Conservation (phyloP, 768 basidiomycete genomes). For the Rhizopogon sp. region DNA sequence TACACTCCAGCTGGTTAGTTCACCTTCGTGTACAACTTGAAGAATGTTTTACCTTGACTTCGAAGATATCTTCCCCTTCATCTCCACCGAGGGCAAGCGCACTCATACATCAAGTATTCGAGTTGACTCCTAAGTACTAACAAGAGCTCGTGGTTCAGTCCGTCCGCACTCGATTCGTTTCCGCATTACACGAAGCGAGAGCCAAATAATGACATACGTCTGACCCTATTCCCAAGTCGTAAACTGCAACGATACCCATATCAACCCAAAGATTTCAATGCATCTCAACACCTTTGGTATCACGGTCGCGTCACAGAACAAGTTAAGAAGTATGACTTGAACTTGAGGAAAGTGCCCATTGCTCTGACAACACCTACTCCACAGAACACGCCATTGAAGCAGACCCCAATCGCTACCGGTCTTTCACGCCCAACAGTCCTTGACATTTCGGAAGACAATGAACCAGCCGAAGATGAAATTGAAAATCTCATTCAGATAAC, state of each 20-base stretch:
- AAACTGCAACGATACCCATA: constrained; percentile 82
- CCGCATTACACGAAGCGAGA: no score
- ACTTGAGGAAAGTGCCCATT: constrained; percentile 57
- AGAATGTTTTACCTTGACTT: constrained; percentile 75
- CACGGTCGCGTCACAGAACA: constrained; percentile 71
- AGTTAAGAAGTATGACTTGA: constrained; percentile 98
- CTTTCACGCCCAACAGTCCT: constrained; percentile 87
- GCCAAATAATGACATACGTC: background rate
- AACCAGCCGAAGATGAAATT: constrained; percentile 58
- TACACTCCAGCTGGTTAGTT: constrained; percentile 75
- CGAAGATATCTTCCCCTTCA: constrained; percentile 70
- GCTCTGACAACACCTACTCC: constrained; percentile 81
- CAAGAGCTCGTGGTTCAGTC: constrained; percentile 81
- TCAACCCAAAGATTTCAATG: constrained; percentile 65
- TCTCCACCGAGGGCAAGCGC: constrained; percentile 61
- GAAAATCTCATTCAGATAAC: constrained; percentile 29
- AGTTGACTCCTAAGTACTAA: constrained; percentile 61
- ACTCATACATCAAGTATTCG: constrained; percentile 59
- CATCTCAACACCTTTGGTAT: constrained; percentile 88
- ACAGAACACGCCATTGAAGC: constrained; percentile 84
- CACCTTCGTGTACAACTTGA: constrained; percentile 47
- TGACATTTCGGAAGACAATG: constrained; percentile 80
- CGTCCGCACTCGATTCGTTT: constrained; percentile 12
- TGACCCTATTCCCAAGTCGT: constrained; percentile 51
- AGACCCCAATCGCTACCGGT: constrained; percentile 74